phyloP scores from a whole-genome alignment of 2,329 filamentous ascomycete species.

The Tricladium varicosporioides region DNA sequence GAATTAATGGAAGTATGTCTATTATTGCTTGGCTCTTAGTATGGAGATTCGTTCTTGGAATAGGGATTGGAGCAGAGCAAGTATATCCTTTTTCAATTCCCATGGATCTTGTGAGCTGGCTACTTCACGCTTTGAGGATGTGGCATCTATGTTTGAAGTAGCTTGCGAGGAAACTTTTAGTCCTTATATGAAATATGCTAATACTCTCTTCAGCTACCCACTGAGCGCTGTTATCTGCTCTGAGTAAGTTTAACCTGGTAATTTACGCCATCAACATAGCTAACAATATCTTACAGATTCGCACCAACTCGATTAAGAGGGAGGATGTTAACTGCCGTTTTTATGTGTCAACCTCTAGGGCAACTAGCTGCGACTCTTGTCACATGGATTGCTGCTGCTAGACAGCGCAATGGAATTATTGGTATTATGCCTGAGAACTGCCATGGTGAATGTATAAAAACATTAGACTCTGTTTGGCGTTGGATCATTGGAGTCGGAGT shows the following conservation, averaged over 20 bases:
- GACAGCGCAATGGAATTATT: slow-evolving; percentile 37
- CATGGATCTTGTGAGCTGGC: background rate
- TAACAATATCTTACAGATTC: slow-evolving; percentile 35
- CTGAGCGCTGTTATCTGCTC: slow-evolving; percentile 66
- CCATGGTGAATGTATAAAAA: slow-evolving; percentile 51
- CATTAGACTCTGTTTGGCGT: slow-evolving; percentile 79
- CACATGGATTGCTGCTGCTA: slow-evolving; percentile 63
- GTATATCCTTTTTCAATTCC: slow-evolving; percentile 2
- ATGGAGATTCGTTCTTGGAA: slow-evolving; percentile 47
- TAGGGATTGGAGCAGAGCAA: slow-evolving; percentile 60
- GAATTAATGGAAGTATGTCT: slow-evolving; percentile 38
- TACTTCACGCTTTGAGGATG: background rate
- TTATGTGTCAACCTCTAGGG: slow-evolving; percentile 68
- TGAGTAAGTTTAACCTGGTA: slow-evolving; percentile 47
- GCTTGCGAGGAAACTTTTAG: background rate
- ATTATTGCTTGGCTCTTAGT: slow-evolving; percentile 44
- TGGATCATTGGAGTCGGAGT: slow-evolving; percentile 76
- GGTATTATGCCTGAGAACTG: slow-evolving; percentile 43
- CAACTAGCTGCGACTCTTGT: slow-evolving; percentile 64
- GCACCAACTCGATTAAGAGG: slow-evolving; percentile 58
- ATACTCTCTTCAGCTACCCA: slow-evolving; percentile 45
- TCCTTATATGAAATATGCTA: too few species aligned
- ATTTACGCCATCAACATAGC: background rate
- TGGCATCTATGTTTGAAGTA: background rate
- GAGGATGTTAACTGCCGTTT: slow-evolving; percentile 67